These are phyloP conservation scores for Phytophthora fragariae DNA, from an alignment of 352 stramenopile genomes.

Conservation along the genomic window DNA sequence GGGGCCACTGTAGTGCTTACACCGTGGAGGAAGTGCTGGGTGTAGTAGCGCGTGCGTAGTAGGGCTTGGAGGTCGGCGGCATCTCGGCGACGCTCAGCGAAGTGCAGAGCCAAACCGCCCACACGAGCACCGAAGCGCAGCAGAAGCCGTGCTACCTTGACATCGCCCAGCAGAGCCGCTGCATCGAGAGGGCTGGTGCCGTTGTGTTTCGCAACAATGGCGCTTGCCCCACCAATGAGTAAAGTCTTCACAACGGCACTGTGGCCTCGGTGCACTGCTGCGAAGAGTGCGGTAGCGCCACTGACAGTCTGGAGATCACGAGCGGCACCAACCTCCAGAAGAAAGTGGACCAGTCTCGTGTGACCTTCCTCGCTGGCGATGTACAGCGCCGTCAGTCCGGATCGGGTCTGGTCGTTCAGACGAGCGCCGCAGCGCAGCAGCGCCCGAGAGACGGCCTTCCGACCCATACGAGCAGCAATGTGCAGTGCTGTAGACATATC, in stretches of 20 bases:
- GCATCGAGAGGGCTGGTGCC: constrained; percentile 79
- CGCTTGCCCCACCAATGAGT: constrained; percentile 60
- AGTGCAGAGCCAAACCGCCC: constrained; percentile 71
- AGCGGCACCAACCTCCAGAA: constrained; percentile 49
- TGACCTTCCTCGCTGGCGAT: constrained; percentile 90
- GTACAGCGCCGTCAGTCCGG: constrained; percentile 79
- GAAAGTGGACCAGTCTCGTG: constrained; percentile 59
- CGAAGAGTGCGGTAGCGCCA: constrained; percentile 80
- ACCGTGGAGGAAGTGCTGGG: constrained; percentile 53
- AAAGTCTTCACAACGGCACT: constrained; percentile 61
- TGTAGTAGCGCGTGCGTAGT: constrained; percentile 72
- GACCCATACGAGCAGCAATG: constrained; percentile 84
- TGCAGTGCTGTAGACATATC: constrained; percentile 80
- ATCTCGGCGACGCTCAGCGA: constrained; percentile 76
- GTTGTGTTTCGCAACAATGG: constrained; percentile 72
- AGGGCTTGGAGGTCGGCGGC: constrained; percentile 56
- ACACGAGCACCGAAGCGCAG: constrained; percentile 74
- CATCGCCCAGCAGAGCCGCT: constrained; percentile 68
- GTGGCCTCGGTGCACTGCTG: constrained; percentile 79
- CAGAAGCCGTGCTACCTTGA: constrained; percentile 65
- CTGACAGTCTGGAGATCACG: constrained; percentile 58
- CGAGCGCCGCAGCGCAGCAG: constrained; percentile 61
- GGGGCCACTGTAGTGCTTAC: constrained; percentile 11
- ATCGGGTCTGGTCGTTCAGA: constrained; percentile 80
- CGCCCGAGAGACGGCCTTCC: constrained; percentile 56